phyloP scores from a whole-genome alignment of 768 basidiomycete species.

The Boletus subparvulus region DNA sequence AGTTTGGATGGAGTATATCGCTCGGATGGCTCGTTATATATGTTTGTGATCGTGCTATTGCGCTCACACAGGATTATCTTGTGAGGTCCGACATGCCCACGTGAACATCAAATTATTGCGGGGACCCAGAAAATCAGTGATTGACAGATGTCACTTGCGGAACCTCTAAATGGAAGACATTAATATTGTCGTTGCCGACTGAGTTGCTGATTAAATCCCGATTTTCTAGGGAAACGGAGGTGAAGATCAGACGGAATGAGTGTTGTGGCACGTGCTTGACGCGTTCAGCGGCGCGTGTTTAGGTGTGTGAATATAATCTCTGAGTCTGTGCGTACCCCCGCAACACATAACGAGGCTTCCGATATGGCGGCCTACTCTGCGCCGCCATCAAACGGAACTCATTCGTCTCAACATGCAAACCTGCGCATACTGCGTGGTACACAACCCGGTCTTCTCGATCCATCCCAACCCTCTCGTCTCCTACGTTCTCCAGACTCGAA shows the following conservation, averaged over 20 bases:
- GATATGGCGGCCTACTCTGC: constrained; percentile 14
- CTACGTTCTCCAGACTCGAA: constrained; percentile 57
- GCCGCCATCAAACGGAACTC: neutral
- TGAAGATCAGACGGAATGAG: too few species aligned
- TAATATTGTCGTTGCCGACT: neutral
- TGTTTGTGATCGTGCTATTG: too few species aligned
- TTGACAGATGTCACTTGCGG: neutral
- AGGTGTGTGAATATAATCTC: neutral
- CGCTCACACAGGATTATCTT: too few species aligned
- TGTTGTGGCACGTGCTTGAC: constrained; percentile 15
- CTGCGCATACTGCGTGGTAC: constrained; percentile 39
- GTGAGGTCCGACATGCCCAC: too few species aligned
- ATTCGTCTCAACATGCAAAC: constrained; percentile 8
- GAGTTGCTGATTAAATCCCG: constrained; percentile 5
- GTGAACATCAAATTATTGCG: too few species aligned
- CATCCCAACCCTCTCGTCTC: constrained; percentile 58
- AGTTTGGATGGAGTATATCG: neutral
- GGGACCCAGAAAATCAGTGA: too few species aligned
- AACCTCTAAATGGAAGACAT: too few species aligned
- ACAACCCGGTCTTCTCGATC: constrained; percentile 62
- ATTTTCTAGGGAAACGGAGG: too few species aligned
- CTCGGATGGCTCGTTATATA: neutral
- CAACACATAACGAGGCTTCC: neutral
- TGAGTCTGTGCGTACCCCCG: neutral
- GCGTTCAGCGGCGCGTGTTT: too few species aligned